Evolutionary conservation across 2,329 filamentous ascomycete species (phyloP), one percentile per base, ranked within the genome.

Genomic region (Rhexocercosporidium sp.): DNA sequence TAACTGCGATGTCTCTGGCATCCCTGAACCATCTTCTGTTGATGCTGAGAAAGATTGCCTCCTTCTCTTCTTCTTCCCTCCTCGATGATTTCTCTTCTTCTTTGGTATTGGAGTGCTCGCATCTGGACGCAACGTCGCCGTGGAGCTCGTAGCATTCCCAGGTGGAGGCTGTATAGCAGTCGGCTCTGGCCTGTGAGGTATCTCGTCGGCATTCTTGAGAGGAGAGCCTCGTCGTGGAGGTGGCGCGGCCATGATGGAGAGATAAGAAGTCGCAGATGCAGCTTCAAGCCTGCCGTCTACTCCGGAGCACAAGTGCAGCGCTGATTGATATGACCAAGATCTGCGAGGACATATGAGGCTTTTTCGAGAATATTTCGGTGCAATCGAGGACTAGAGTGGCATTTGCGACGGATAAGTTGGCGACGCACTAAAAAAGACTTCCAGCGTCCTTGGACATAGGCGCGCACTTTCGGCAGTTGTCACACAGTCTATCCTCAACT

Each of bases 1-100:
- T 25, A 67, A 64, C 22, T 71, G 69, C 9, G 71, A 56, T 78
- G 67, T 82, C 77, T 66, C 78, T 65, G 57, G 75, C 73, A 67
- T 69, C 47, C 79, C 67, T 72, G 76, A 54, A 64, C 73, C 70
- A 78, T 78, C 81, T 41, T 90, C 89, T 39, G 87, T 81, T 0
- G 87, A 81, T 18, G 86, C 83, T 27, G 92, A 90, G 76, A 97
- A 97, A 9, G 93, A 97, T 81, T 92, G 92, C 69, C 92, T 87
- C 70, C 93, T 87, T 69, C 88, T 81, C 67, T 88, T 88, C 79
- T 91, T 92, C 81, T 93, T 94, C 84, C 92, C 91, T 37, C 88
- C 90, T 53, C 92, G 88, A 78, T 93, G 90, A 73, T 89, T 90
- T 76, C 90, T 92, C 77, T 93, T 92, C 82, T 90, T 89, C 74